Base-by-base conservation (phyloP, 768 basidiomycete species). In the Amanita polypyramis region DNA sequence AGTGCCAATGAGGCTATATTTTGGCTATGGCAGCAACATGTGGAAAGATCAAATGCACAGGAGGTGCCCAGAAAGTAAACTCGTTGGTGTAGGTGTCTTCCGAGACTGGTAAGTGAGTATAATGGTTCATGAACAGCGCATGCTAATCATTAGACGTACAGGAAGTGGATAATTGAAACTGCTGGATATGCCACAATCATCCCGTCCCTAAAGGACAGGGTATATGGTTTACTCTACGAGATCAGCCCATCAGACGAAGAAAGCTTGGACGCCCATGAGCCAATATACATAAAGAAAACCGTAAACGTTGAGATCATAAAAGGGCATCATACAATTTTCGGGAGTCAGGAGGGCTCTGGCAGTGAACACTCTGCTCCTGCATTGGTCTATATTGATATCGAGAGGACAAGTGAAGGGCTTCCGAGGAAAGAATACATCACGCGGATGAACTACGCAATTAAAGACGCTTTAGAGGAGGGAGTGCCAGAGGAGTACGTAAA, bases 11-110 rank as follows among this genome's bases (percentile, higher is more conserved):
- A 59, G 57, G 1, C 44, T 68, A 6, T 73, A 76, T 56, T 74
- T 75, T 56, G 73, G 64, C 32, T 75, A 74, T 58, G 75, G 75
- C 4, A 72, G 70, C 55, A 76, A 76, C 48, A 60, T 75, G 33
- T 75, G 72, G 70, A 60, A 60, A 30, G 65, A 73, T 23, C 73
- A 74, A 56, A 76, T 75, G 75, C 57, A 60, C 23, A 56, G 58
- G n/a, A 62, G 73, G 12, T 75, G 74, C 48, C 71, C 72, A n/a
- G 62, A 68, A 3, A 68, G 60, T 52, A 64, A 58, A 32, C 68
- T 63, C 39, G 45, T 70, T 19, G 73, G 72, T 4, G 56, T 69
- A n/a, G 73, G 65, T 1, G 47, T 55, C 14, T 55, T 74, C 37
- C 40, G 52, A n/a, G 60, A 69, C 50, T 75, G 75, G 74, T 70